Evolutionary conservation across 2,329 filamentous ascomycete species (phyloP).

Genomic region (Colletotrichum brevisporum): DNA sequence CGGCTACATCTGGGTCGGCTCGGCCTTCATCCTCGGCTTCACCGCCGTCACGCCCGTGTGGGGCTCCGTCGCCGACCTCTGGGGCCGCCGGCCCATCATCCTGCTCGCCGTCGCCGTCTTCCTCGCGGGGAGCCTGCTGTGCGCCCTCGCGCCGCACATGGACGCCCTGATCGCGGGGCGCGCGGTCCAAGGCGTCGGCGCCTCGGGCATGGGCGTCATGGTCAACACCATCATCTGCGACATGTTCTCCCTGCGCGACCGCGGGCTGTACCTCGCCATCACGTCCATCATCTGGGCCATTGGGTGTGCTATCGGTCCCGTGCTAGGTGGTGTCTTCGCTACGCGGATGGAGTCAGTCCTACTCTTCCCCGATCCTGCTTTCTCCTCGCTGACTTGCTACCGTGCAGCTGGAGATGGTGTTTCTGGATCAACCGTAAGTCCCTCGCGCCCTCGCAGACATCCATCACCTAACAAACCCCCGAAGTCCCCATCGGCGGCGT

Average conservation of each 20-base stretch:
- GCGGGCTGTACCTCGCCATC: constrained; percentile 49
- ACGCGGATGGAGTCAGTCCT: constrained; percentile 59
- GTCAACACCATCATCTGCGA: constrained; percentile 53
- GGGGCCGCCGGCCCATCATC: constrained; percentile 57
- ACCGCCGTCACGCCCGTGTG: constrained; percentile 47
- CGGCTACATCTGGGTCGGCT: constrained; percentile 61
- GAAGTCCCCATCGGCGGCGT: constrained; percentile 49
- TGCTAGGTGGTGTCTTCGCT: constrained; percentile 60
- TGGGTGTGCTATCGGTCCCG: constrained; percentile 57
- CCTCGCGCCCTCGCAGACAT: too few species aligned
- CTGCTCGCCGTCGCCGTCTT: constrained; percentile 55
- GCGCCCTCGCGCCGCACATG: constrained; percentile 60
- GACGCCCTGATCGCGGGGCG: constrained; percentile 57
- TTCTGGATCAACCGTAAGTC: constrained; percentile 56
- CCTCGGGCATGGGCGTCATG: constrained; percentile 62
- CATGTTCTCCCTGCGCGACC: constrained; percentile 53
- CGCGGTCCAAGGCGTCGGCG: constrained; percentile 61
- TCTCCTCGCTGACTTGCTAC: constrained; percentile 56
- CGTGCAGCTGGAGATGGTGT: constrained; percentile 57
- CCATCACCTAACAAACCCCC: not conserved
- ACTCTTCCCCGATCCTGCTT: constrained; percentile 58
- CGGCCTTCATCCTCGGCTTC: constrained; percentile 63
- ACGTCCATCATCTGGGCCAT: constrained; percentile 57
- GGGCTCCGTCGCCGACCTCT: constrained; percentile 62
- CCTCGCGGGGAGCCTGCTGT: constrained; percentile 67